Base-by-base conservation (phyloP, 345 rosid genomes). In the Erysimum cheiranthoides region DNA sequence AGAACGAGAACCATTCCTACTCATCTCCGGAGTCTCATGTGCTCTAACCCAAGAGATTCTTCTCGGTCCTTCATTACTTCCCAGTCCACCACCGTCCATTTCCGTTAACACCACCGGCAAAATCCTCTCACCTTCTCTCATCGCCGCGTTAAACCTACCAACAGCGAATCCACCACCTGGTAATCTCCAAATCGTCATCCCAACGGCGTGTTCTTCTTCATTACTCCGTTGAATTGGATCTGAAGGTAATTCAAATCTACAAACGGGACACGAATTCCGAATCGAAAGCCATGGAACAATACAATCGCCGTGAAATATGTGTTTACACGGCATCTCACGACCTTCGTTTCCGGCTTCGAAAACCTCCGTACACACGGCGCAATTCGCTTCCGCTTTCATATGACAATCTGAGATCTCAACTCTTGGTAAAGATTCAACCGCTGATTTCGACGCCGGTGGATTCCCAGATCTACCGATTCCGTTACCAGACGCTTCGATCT, bases 131-230 rank as follows among this genome's bases (percentile, higher is more conserved):
- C 87, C 51, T 74, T 62, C 59, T 42, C 83, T 46, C 46, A 82
- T 75, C 34, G 80, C 81, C 5, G 93, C 86, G 45, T 76, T 78
- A 64, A 89, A 89, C 53, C 93, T 84, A 7, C 97, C 97, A 10
- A 91, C 94, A 0, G 94, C 94, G 66, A 91, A 91, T 5, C 94
- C 94, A 4, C 97, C 97, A 2, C 97, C 92, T 0, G 97, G 97
- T 2, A 91, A 78, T 73, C 97, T 85, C 97, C 97, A 91, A 25
- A 89, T 86, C 27, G 92, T 89, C 78, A 91, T 52, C 18, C 94
- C 97, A 8, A 86, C 85, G 0, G 87, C 70, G 28, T 62, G 49
- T 17, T 69, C 83, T 43, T 32, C 70, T 4, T 58, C 50, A 10
- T 34, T 68, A 36, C 59, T 68, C 21, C 51, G 18, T 18, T n/a